Evolutionary conservation across 805 yeast species (phyloP), one percentile per base, ranked within the genome.

Genomic region (Ogataea nakhonphanomensis): DNA sequence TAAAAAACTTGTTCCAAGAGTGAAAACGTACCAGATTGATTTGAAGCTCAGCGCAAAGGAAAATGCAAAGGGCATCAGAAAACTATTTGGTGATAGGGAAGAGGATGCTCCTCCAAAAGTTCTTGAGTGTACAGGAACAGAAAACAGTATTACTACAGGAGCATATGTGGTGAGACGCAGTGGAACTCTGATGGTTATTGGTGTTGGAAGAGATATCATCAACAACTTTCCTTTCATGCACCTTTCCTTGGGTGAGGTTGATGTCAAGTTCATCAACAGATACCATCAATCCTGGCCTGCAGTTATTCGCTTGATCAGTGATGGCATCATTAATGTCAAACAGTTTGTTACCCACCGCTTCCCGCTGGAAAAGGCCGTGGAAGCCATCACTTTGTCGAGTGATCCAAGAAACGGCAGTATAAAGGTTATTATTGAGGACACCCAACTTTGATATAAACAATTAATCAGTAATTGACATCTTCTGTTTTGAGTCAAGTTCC

Each of bases 251-350:
- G 75, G 73, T 50, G 81, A 76, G 50, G 69, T 73, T 51, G 73
- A 70, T 37, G 62, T 75, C 49, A 70, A 65, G 54, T 73, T 71
- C 46, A 70, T 73, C 55, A 74, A 73, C 64, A 65, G 81, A 48
- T 76, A 76, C 57, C 69, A 72, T 41, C 74, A 71, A 50, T 67
- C 78, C 10, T 76, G 79, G 78, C 80, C 80, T n/a, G 65, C 74
- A 11, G 75, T 70, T 9, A 74, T 76, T 45, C 67, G 71, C 20
- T 57, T 76, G 46, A 62, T 76, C 41, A 58, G 66, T 33, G 69
- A 66, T 35, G 71, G 71, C 15, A 62, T 68, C 13, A 58, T 73
- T 35, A 62, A 71, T 37, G 72, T 71, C 25, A 68, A 66, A 47
- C 49, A 58, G 9, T 59, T 75, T 35, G 73, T 76, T 27, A 73